Base-by-base conservation (phyloP, 2,329 filamentous ascomycete genomes). In the Keithomyces neogunnii region DNA sequence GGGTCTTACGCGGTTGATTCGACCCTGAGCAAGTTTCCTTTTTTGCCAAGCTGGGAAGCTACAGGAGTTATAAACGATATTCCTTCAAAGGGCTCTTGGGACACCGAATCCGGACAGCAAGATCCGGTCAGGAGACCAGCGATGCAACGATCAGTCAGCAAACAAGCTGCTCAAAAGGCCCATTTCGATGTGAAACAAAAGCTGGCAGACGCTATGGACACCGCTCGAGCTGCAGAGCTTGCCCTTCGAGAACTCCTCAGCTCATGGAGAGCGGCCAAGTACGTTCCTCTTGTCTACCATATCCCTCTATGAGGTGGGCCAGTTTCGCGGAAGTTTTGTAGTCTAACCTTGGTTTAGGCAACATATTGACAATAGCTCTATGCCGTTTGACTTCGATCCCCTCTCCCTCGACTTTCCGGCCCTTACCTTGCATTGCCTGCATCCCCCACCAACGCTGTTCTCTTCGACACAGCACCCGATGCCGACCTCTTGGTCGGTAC, bases 321-420 rank as follows among this genome's bases (percentile, higher is more conserved):
- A 30, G 26, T 30, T 44, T 10, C 26, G 5, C 19, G 19, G 19
- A 19, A 40, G 45, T 33, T 30, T 53, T 60, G n/a, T 56, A 60
- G 28, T 51, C 54, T 47, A 47, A 50, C 51, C 52, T 19, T 13
- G 53, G 39, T 55, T 1, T 49, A 83, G 80, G 59, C 73, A 76
- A 59, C 74, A 80, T 45, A 71, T 82, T 47, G 75, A 82, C 54
- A 72, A 75, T 57, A 70, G 71, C 48, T 77, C 78, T 7, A 72
- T 74, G 58, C 81, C 82, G 3, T 85, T 85, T 60, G 87, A 92
- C 57, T 95, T 96, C 69, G 88, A 96, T 58, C 86, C 92, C 35
- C 81, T 91, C 54, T 77, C 86, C 4, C 82, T 95, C 64, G 89
- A 89, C 53, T 96, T 96, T 61, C 89, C 91, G 5, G 84, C 87